phyloP scores from a whole-genome alignment of 148 eudicot species.

The Beta vulgaris region DNA sequence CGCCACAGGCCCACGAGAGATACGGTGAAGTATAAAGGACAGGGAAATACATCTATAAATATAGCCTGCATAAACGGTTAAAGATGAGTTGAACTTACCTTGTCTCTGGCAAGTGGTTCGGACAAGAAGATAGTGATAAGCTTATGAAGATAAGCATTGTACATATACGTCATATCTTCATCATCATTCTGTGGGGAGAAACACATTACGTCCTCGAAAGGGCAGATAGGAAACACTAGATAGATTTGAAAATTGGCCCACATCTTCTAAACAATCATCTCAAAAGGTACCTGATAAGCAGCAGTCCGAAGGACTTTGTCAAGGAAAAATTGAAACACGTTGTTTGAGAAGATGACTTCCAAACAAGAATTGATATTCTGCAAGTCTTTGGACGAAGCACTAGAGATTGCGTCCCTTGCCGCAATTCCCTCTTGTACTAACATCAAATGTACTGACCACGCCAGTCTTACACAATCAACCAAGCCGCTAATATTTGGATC shows the following conservation, averaged over 20 bases:
- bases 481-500: conserved; percentile 65
- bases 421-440: conserved; percentile 57
- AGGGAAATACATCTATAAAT: not conserved
- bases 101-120: conserved; percentile 88
- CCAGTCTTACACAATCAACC: conserved; percentile 77
- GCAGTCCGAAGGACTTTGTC: conserved; percentile 85
- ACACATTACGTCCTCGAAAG: not conserved
- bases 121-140: conserved; percentile 80
- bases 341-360: conserved; percentile 68
- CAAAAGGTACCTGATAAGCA: conserved; percentile 73
- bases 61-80: not conserved
- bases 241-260: not conserved
- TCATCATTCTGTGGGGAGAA: conserved; percentile 77
- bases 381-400: conserved; percentile 49
- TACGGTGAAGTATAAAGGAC: not conserved
- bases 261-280: not conserved
- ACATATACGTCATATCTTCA: conserved; percentile 91
- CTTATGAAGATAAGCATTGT: conserved; percentile 96
- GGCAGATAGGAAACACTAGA: not conserved
- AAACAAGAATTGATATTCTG: conserved; percentile 60
- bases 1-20: not conserved
- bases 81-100: conserved; percentile 45
- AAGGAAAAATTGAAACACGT: conserved; percentile 79
- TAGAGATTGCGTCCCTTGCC: conserved; percentile 43
- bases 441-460: conserved; percentile 87